These are phyloP conservation scores for Dactylellina leptospora DNA, from an alignment of 2,329 filamentous ascomycete species.

Conservation along the genomic window DNA sequence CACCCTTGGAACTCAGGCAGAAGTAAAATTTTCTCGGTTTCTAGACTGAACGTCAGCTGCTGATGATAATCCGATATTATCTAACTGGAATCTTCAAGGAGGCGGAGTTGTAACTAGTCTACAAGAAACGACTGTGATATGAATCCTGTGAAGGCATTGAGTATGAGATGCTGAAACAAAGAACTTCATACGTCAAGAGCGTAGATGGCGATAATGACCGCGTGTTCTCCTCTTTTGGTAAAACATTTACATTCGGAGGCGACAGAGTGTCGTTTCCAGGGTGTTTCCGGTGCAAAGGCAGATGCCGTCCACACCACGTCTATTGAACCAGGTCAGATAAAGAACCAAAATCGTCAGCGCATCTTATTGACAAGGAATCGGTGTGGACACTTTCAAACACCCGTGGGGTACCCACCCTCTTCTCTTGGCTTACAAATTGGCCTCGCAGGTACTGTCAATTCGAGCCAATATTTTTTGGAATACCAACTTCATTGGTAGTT, in stretches of 20 bases:
- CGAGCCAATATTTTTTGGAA: constrained; percentile 29
- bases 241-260: neutral
- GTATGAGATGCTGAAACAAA: neutral
- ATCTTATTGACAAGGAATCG: constrained; percentile 30
- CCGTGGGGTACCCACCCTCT: constrained; percentile 34
- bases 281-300: constrained; percentile 16
- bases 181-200: neutral
- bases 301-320: constrained; percentile 8
- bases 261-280: constrained; percentile 14
- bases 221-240: neutral
- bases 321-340: constrained; percentile 43
- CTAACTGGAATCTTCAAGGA: neutral
- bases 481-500: constrained; percentile 38
- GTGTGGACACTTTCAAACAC: constrained; percentile 6
- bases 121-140: too few relatives aligned
- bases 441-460: constrained; percentile 29
- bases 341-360: constrained; percentile 34
- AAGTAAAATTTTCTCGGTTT: constrained; percentile 10
- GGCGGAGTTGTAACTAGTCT: neutral
- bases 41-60: constrained; percentile 21
- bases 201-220: neutral
- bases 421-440: constrained; percentile 17
- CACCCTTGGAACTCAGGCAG: constrained; percentile 44
- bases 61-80: constrained; percentile 27
- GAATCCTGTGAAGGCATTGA: neutral